Base-by-base conservation (phyloP, 2,329 filamentous ascomycete species). In the Colletotrichum lini region DNA sequence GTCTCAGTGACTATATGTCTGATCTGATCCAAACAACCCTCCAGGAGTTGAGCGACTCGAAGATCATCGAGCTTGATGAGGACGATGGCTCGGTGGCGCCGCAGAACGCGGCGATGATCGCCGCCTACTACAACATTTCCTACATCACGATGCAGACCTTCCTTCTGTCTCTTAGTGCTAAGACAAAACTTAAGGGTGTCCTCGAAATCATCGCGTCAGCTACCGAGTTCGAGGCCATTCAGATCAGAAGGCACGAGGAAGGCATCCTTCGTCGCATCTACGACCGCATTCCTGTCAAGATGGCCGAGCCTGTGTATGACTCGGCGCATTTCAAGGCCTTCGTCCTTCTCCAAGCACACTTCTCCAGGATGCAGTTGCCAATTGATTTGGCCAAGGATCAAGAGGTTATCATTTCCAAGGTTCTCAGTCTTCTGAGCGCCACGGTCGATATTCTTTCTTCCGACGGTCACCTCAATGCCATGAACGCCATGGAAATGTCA, bases 111-210 rank as follows among this genome's bases (percentile, higher is more conserved):
- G 96, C 96, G 75, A 98, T 98, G 94, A 98, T 99, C 78, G 95
- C 94, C 12, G 95, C 96, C 1, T 98, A 99, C 87, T 99, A 99
- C 88, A 98, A 98, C 82, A 98, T 99, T 78, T 98, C 96, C 7
- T 98, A 98, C 84, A 94, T 98, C 81, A 99, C 96, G 3, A 99
- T 99, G 95, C 96, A 99, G 84, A 99, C 96, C 0, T 96, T 99
- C 87, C 86, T 99, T 62, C 87, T 99, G 67, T 99, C 96, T 16
- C 88, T 99, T 57, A 95, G 91, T 66, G 91, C 91, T 52, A 92
- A 92, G 76, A 98, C 95, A 4, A 98, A 98, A 85, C 90, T 99
- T 74, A 99, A 99, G 88, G 95, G 95, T 57, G 95, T 99, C 53
- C 87, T 99, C 66, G 96, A 99, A 82, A 98, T 99, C 77, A 92